phyloP scores from a whole-genome alignment of 140 eudicot species.

The Oenanthe javanica region DNA sequence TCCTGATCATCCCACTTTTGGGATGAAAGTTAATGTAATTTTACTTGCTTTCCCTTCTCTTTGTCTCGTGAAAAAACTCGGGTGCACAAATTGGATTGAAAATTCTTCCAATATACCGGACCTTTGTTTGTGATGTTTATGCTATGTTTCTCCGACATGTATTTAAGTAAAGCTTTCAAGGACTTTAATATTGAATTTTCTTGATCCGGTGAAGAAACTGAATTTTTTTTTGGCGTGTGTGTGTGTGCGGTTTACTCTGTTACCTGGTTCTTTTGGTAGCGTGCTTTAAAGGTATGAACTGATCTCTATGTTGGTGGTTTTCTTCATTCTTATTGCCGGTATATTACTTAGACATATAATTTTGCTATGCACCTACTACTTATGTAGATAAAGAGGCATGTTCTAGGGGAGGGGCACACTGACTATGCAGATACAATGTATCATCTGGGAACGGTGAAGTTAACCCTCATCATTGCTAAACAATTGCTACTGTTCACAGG shows the following conservation, averaged over 20 bases:
- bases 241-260: conserved; percentile 19
- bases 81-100: background rate
- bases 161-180: background rate
- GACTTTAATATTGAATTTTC: background rate
- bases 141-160: background rate
- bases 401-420: conserved; percentile 73
- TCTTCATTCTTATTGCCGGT: background rate
- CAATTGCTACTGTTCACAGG: background rate
- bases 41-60: background rate
- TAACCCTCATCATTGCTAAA: conserved; percentile 19
- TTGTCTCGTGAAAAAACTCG: background rate
- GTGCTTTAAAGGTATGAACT: conserved; percentile 72
- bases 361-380: conserved; percentile 4
- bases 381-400: conserved; percentile 77
- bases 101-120: background rate
- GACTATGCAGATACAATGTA: conserved; percentile 97
- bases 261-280: conserved; percentile 37
- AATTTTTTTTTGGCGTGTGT: conserved; percentile 1
- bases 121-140: background rate
- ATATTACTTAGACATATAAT: conserved; percentile 4
- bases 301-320: background rate
- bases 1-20: background rate
- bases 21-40: background rate
- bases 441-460: conserved; percentile 88
- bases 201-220: background rate